Evolutionary conservation across 371 early-diverging fungal species (phyloP).

Genomic region (Chytridium lagenaria): DNA sequence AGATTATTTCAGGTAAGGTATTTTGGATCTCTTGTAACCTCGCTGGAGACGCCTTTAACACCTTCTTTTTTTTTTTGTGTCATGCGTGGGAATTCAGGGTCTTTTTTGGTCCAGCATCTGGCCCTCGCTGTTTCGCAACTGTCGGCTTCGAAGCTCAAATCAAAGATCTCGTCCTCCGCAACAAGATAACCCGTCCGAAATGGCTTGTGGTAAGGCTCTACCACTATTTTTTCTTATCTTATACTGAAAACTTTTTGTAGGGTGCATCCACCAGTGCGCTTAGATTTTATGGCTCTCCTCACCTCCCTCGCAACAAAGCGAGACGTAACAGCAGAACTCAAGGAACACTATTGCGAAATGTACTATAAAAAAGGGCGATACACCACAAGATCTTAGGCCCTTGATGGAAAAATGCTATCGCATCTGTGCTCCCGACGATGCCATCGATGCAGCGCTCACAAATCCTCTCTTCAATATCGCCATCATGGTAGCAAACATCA

Average conservation of each 20-base stretch:
- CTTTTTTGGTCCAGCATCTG: conserved; percentile 46
- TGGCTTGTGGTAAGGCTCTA: conserved; percentile 45
- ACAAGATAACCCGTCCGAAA: conserved; percentile 23
- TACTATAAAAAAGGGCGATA: conserved; percentile 39
- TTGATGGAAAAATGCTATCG: conserved; percentile 46
- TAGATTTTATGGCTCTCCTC: conserved; percentile 37
- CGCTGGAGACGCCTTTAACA: neutral
- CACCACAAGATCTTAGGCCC: conserved; percentile 35
- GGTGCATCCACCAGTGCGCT: conserved; percentile 46
- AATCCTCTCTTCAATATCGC: conserved; percentile 38
- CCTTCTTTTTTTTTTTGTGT: neutral
- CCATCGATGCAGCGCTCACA: conserved; percentile 16
- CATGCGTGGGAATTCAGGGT: conserved; percentile 25
- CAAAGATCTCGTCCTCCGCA: conserved; percentile 1
- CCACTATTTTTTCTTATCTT: neutral
- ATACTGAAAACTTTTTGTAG: neutral
- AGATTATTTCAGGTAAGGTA: conserved; percentile 5
- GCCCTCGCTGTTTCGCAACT: conserved; percentile 37
- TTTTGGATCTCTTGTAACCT: neutral
- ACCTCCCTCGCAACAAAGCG: conserved; percentile 24
- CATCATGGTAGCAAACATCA: conserved; percentile 39
- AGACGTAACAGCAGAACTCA: conserved; percentile 31
- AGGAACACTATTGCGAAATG: conserved; percentile 42
- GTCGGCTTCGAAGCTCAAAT: conserved; percentile 37
- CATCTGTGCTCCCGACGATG: conserved; percentile 30